Evolutionary conservation across 2,329 filamentous ascomycete species (phyloP), one percentile per base, ranked within the genome.

Genomic region (Fonsecaea pedrosoi): DNA sequence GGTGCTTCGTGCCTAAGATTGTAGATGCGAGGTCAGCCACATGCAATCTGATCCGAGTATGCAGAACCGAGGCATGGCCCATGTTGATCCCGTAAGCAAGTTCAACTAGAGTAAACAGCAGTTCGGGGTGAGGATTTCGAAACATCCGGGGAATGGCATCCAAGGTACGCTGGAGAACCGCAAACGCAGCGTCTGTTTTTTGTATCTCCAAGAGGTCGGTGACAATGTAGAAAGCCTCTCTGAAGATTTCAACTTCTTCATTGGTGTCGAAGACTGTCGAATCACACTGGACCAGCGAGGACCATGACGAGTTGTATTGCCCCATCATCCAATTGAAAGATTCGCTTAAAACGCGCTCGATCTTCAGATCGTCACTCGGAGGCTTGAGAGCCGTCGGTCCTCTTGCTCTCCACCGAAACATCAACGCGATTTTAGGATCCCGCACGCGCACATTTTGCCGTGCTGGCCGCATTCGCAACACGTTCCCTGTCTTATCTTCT

Each of bases 41-140:
- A 30, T 68, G 62, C 13, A 42, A n/a, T 37, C 50, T 65, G 21
- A 65, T 58, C 15, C 62, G 56, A 9, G 59, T n/a, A 32, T 65
- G 54, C 15, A 65, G 55, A 10, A 18, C 42, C 12, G 54, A 53
- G 10, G 42, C 45, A 18, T 34, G 35, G 32, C 58, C 50, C 66
- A 65, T 68, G 38, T 65, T 68, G 42, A 65, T 63, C 8, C 66
- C 66, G 25, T 65, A 68, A 3, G 66, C 66, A 13, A 68, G 38
- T 25, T 63, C 62, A 7, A 63, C 59, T 2, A 65, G 45, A 7
- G 66, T 58, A 32, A 68, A 68, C 8, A 68, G 21, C 21, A 68
- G 21, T 38, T 65, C 66, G 13, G 66, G 62, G 32, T 68, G 66
- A n/a, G 54, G 42, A n/a, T 63, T 40, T 48, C 54, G 62, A 30